Evolutionary conservation across 2,329 filamentous ascomycete genomes (phyloP), one percentile per base, ranked within the genome.

Genomic region (Clarireedia paspali): DNA sequence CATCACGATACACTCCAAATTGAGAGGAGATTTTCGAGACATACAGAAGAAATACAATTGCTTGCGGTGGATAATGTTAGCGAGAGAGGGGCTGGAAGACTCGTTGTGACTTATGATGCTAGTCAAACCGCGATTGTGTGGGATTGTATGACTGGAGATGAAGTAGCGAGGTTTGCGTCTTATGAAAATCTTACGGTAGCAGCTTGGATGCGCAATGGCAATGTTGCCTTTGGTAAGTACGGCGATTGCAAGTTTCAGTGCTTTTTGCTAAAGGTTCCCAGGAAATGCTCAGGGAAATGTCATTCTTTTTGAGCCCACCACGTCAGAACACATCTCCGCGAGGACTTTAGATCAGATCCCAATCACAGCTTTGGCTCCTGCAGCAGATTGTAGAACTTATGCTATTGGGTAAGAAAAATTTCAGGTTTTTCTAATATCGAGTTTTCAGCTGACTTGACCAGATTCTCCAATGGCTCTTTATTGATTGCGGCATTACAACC

Each of bases 151-250:
- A 95, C 90, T 0, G 94, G 94, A 49, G 85, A 91, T 58, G 91
- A 96, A 71, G 81, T 96, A 57, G 85, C 92, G 40, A 82, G 91
- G n/a, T 97, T 97, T 74, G 85, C 87, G 24, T 94, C 91, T 0
- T 96, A 95, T 67, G 90, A 95, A 67, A 83, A 88, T 62, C 80
- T 97, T 60, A 85, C 85, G 23, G 86, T 89, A 30, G 92, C 91
- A 39, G 80, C 88, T 12, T 99, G 94, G 90, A 96, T 99, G 91
- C 82, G 87, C 46, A 96, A 96, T 73, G 94, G 94, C 54, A 95
- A 96, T 73, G 86, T 99, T 63, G 92, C 90, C 39, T 97, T 97
- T 76, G 94, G 92, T 96, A 78, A 71, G 84, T 53, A 53, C 36
- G 34, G 34, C 20, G 30, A 67, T 54, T 47, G 27, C 10, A 53